Evolutionary conservation across 169 alveolate genomes (phyloP), one percentile per base, ranked within the genome.

Genomic region (Plasmodium falciparum): DNA sequence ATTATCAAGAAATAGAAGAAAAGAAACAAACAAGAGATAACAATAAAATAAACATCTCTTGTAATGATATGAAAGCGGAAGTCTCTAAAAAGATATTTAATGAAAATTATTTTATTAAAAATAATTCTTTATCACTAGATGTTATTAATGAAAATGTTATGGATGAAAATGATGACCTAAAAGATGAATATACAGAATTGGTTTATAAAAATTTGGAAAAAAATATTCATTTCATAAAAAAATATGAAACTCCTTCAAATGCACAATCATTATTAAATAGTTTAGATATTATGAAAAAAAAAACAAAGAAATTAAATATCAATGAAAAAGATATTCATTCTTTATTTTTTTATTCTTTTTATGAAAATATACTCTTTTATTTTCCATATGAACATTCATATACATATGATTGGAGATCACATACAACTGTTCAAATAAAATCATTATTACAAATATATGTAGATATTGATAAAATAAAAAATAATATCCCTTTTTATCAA

Each of bases 321-420:
- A 86, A 86, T 39, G 70, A 22, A 52, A 63, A 72, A 43, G 71
- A 72, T 49, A 17, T 12, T 1, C 92, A 86, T 65, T 47, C 73
- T 66, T 20, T 86, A 33, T 71, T 86, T 52, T 86, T 58, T 73
- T 86, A 72, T n/a, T 26, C 92, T 13, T 86, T 86, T 66, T 65
- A 86, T 58, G 65, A 72, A 39, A 47, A 86, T 62, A 45, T 86
- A 7, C 50, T 86, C 26, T 86, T 86, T 73, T 65, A 72, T 52
- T 86, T 86, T 45, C 92, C 92, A 11, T 86, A 86, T 61, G 76
- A 70, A 2, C 92, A 86, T 73, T 73, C 75, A 50, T 70, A 86
- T 12, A 65, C 92, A 45, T 86, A 26, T 3, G 92, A 86, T 22
- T 86, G 92, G 92, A 45, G 92, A 24, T 86, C 92, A 0, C 86